Evolutionary conservation across 2,329 filamentous ascomycete species (phyloP).

Genomic region (Trichophyton benhamiae): DNA sequence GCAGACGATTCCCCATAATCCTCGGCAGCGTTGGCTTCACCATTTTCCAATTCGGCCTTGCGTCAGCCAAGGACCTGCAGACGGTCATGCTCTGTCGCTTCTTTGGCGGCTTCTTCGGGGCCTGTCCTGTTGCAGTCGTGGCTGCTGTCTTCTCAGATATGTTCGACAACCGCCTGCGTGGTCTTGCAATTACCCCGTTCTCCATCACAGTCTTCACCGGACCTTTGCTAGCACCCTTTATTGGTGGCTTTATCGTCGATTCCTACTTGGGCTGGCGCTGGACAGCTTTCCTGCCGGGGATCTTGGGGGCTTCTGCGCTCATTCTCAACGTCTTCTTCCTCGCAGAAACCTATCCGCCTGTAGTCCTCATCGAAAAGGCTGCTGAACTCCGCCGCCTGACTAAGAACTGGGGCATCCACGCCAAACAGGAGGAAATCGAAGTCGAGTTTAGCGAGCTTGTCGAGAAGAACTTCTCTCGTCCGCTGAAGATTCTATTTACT

Average conservation of each 20-base stretch:
- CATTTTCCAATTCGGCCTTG: constrained; percentile 39
- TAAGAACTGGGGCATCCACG: constrained; percentile 50
- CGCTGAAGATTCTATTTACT: constrained; percentile 32
- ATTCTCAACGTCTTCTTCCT: constrained; percentile 41
- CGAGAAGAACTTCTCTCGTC: constrained; percentile 42
- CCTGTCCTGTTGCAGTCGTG: constrained; percentile 42
- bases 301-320: constrained; percentile 45
- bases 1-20: constrained; percentile 38
- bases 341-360: constrained; percentile 46
- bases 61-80: constrained; percentile 40
- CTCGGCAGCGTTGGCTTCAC: constrained; percentile 41
- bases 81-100: constrained; percentile 43
- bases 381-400: constrained; percentile 42
- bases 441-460: constrained; percentile 40
- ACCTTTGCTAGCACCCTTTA: constrained; percentile 42
- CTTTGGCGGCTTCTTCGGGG: constrained; percentile 43
- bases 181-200: constrained; percentile 39
- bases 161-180: constrained; percentile 38
- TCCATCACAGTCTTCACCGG: constrained; percentile 42
- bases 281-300: constrained; percentile 42
- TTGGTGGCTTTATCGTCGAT: constrained; percentile 44
- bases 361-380: constrained; percentile 46
- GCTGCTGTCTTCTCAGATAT: constrained; percentile 47
- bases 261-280: constrained; percentile 43
- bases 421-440: constrained; percentile 45